Evolutionary conservation across 352 stramenopile genomes (phyloP), one percentile per base, ranked within the genome.

Genomic region (Thraustochytrium sp.): DNA sequence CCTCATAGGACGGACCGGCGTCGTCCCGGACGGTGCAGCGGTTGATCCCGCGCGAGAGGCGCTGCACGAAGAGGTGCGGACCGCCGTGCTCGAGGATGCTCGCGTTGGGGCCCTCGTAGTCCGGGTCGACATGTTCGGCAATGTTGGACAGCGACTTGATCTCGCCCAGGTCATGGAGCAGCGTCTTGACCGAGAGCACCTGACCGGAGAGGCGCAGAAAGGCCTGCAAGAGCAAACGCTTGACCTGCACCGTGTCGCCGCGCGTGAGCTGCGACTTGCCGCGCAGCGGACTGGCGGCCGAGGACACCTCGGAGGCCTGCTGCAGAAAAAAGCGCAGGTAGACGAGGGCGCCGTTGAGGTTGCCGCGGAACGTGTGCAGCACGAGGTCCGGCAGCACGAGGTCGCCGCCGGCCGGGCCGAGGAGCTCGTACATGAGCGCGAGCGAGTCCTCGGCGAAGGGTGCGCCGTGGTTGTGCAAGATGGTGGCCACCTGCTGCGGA

Each of bases 41-140:
- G 40, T 82, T 82, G 18, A 76, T 37, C 29, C 74, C 74, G 3
- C 53, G 34, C 31, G 74, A 82, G 46, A 82, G 74, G 21, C 74
- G 49, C 55, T 82, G 74, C 11, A 82, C 46, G 44, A 77, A 55
- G 31, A 82, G 36, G 31, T 37, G n/a, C 31, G 42, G 37, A 31
- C 74, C 74, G 16, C 53, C 74, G 31, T 73, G 53, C 40, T 55
- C 53, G 5, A 73, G 51, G 26, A 63, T 63, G 23, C 8, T 46
- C 36, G 4, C 13, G 34, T 82, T 82, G 55, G 11, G 8, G n/a
- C 74, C 74, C 29, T 65, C 56, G 42, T 76, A 82, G 5, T 18
- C 36, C 9, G 34, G 31, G 34, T 82, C 74, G 16, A 51, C 51
- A 8, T 56, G 31, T 37, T 76, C 37, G 18, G 8, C n/a, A 11